Percentiles rank a stretch among this genome's conserved stretches.
Conservation (phyloP, 495 filamentous ascomycete genomes). For the Eremomyces bilateralis region DNA sequence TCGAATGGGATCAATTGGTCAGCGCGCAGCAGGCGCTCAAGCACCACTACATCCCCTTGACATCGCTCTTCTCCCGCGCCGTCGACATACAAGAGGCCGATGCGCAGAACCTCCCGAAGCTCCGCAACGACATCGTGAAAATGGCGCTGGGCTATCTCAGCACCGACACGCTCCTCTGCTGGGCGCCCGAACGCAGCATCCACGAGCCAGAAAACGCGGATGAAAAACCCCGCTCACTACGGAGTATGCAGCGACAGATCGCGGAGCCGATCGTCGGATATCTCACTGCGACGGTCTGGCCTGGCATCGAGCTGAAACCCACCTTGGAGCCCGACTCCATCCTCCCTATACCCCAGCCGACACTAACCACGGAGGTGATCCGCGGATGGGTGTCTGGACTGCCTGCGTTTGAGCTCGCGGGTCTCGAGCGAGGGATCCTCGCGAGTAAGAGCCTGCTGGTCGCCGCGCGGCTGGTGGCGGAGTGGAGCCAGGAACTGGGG, state of each 20-base stretch:
- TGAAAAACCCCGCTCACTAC: slow-evolving; percentile 29
- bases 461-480: slow-evolving; percentile 52
- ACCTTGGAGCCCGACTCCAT: slow-evolving; percentile 54
- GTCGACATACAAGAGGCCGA: slow-evolving; percentile 54
- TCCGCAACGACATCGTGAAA: slow-evolving; percentile 35
- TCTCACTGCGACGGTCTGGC: slow-evolving; percentile 60
- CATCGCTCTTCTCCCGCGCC: slow-evolving; percentile 59
- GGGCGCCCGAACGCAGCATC: slow-evolving; percentile 42
- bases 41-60: slow-evolving; percentile 74
- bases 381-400: slow-evolving; percentile 56
- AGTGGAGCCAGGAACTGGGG: slow-evolving; percentile 46
- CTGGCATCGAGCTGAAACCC: slow-evolving; percentile 53
- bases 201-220: slow-evolving; percentile 18
- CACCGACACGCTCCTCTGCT: slow-evolving; percentile 88
- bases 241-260: slow-evolving; percentile 46
- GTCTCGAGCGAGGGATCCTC: slow-evolving; percentile 59
- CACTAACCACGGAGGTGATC: slow-evolving; percentile 52
- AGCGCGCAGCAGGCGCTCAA: slow-evolving; percentile 55
- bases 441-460: slow-evolving; percentile 72
- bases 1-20: slow-evolving; percentile 78
- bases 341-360: slow-evolving; percentile 44
- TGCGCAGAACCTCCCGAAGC: slow-evolving; percentile 21
- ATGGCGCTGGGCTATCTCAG: slow-evolving; percentile 68
- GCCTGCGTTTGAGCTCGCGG: slow-evolving; percentile 58
- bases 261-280: slow-evolving; percentile 46